Evolutionary conservation across 768 basidiomycete genomes (phyloP), one percentile per base, ranked within the genome.

Genomic region (Trametes villosa): DNA sequence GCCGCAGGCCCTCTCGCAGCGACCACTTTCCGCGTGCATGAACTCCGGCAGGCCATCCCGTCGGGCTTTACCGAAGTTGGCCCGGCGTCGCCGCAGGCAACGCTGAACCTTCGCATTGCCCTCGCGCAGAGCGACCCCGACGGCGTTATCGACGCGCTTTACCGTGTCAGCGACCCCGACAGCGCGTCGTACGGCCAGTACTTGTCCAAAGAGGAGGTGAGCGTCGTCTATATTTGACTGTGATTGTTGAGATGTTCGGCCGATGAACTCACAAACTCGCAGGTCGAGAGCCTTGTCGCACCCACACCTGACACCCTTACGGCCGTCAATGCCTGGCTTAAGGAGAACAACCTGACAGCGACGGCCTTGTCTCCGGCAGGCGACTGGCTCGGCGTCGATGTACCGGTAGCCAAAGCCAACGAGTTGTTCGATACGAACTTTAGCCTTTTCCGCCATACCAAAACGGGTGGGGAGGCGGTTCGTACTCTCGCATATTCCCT

Each of bases 401-500:
- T 75, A 1, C 64, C 74, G 5, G 72, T 77, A 54, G 62, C 62
- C 26, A 65, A 68, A 48, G 77, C 77, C 5, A 77, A 77, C 59
- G 55, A 60, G 12, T 53, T 79, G 41, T 67, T 79, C 31, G 62
- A 64, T 38, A 69, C 78, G 33, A 68, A 73, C 38, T 79, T 74
- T 68, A 53, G 63, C 3, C 57, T 71, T 5, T 79, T 76, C 64
- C 67, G 59, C 50, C 72, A 78, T 52, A 17, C 47, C 15, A 59
- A 53, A 1, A 72, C 70, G 38, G 73, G 75, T 41, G 62, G 47
- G 30, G 42, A 69, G 34, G 57, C 65, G 24, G 62, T 77, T 41
- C 71, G 77, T 30, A 77, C 77, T 1, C 69, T 79, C n/a, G 57
- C 65, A 8, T 77, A 76, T 63, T 76, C 77, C 7, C 52, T 79